Evolutionary conservation across 495 filamentous ascomycete species (phyloP).

Genomic region (Trichoderma virens): DNA sequence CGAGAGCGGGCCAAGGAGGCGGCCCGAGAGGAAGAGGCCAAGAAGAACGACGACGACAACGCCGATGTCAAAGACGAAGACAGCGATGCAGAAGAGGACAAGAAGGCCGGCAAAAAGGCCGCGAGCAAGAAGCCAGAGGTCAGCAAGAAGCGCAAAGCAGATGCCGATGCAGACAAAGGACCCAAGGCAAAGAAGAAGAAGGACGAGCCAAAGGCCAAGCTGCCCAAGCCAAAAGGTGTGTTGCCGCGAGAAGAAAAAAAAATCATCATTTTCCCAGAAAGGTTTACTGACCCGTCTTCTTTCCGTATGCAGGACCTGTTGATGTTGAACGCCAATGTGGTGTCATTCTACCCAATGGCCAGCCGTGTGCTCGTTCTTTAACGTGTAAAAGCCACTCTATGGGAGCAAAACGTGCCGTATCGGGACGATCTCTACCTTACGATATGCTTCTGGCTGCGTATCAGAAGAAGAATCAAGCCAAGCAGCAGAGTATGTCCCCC

Average conservation of each 20-base stretch:
- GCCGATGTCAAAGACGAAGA: conserved; percentile 62
- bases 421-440: conserved; percentile 85
- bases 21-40: conserved; percentile 46
- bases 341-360: conserved; percentile 73
- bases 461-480: conserved; percentile 98
- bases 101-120: conserved; percentile 57
- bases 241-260: conserved; percentile 10
- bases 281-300: conserved; percentile 9
- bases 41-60: conserved; percentile 49
- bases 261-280: neutral
- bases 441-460: conserved; percentile 90
- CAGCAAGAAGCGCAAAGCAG: conserved; percentile 91
- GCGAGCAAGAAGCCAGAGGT: conserved; percentile 63
- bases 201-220: conserved; percentile 87
- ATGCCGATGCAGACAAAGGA: conserved; percentile 63
- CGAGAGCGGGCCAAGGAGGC: conserved; percentile 57
- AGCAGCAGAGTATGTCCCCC: conserved; percentile 73
- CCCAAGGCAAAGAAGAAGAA: conserved; percentile 85
- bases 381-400: conserved; percentile 97
- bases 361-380: conserved; percentile 80
- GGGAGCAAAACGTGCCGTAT: conserved; percentile 88
- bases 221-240: conserved; percentile 74
- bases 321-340: conserved; percentile 98
- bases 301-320: conserved; percentile 54
- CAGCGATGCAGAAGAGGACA: conserved; percentile 59